Evolutionary conservation across 2,329 filamentous ascomycete genomes (phyloP), one percentile per base, ranked within the genome.

Genomic region (Pseudogymnoascus sp.): DNA sequence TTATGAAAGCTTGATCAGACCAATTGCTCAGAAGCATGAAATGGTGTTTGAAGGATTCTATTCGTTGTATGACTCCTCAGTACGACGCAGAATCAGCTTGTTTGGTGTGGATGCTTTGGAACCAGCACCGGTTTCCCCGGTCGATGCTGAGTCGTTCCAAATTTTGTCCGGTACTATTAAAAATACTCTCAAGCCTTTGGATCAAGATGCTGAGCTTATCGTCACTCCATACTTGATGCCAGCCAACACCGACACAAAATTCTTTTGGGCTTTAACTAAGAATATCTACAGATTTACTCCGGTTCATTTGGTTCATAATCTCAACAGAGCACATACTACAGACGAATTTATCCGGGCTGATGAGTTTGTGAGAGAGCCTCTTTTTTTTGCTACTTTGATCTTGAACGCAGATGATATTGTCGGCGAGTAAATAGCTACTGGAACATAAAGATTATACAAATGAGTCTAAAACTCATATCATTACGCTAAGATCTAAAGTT

Each of bases 221-320:
- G 63, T 66, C 15, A 62, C 63, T 12, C 65, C 65, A 13, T 63
- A 61, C 19, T 39, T 67, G 19, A 64, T 66, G 62, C 64, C 62
- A 9, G 66, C 64, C 41, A 67, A 67, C 41, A 67, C 66, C 2
- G 66, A 67, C 56, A 67, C 66, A 8, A 64, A 63, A 33, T 65
- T 60, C 41, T 67, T 63, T 39, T 67, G 65, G 74, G 70, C 68
- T 28, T 62, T 75, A 12, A 71, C 69, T 2, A 65, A 61, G 28
- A 70, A 75, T 52, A 68, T 75, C n/a, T 75, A 75, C 63, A 71
- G 73, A 19, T 76, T 72, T 68, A 68, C 67, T 1, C 73, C 74
- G 3, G 65, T 67, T 7, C 59, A 65, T 48, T 30, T 58, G 26
- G 38, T 41, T 41, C 30, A 58, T 13, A 58, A n/a, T 6, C 56